Evolutionary conservation across 208 protist genomes (phyloP).

Genomic region (Blastocrithidia nonstop): DNA sequence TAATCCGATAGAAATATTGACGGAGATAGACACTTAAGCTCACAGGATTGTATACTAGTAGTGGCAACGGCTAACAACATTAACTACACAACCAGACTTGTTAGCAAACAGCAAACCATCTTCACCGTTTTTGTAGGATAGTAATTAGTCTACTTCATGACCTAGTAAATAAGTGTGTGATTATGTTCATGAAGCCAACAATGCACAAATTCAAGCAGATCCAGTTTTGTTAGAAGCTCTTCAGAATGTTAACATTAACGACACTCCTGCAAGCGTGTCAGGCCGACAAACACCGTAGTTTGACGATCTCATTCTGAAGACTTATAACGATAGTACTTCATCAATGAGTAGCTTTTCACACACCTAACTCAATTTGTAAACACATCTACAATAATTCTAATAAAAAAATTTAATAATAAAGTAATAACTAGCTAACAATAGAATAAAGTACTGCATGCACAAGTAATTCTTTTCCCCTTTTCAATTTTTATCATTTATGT

Average conservation of each 20-base stretch:
- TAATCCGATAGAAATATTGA: slow-evolving; percentile 22
- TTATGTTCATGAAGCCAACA: slow-evolving; percentile 66
- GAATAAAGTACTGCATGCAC: neutral
- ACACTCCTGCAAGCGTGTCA: slow-evolving; percentile 38
- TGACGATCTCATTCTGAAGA: slow-evolving; percentile 53
- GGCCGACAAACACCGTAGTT: slow-evolving; percentile 65
- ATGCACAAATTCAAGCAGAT: slow-evolving; percentile 59
- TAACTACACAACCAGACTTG: slow-evolving; percentile 12
- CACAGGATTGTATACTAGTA: slow-evolving; percentile 50
- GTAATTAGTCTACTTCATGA: no score
- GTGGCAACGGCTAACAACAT: slow-evolving; percentile 12
- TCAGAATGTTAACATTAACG: slow-evolving; percentile 49
- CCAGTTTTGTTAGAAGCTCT: slow-evolving; percentile 59
- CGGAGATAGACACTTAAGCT: slow-evolving; percentile 53
- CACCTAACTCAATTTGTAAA: slow-evolving; percentile 3
- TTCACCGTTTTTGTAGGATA: neutral
- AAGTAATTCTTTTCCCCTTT: neutral
- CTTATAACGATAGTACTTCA: slow-evolving; percentile 47
- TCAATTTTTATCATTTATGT: slow-evolving; percentile 1
- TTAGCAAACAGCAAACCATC: slow-evolving; percentile 13
- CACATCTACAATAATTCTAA: neutral
- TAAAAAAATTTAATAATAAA: neutral
- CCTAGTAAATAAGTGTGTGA: slow-evolving; percentile 64
- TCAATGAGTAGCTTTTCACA: slow-evolving; percentile 31
- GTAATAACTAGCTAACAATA: neutral